These are phyloP conservation scores for Naegleria gruberi DNA, from an alignment of 208 protist species.

Conservation along the genomic window DNA sequence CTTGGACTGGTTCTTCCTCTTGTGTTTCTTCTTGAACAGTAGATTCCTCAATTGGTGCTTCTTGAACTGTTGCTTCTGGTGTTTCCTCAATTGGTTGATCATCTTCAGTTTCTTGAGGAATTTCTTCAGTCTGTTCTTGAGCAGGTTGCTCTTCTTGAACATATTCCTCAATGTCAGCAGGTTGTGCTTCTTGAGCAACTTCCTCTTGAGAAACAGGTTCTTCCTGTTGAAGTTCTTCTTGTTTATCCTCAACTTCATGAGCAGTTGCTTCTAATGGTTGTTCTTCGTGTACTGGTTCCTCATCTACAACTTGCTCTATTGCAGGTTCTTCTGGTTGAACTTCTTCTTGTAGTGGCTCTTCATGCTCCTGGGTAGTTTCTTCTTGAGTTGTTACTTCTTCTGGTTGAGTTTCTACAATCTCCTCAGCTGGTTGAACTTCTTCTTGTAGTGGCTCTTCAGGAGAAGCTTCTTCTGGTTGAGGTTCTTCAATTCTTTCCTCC, in stretches of 20 bases:
- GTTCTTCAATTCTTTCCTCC: background rate
- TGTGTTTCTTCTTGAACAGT: no score
- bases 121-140: background rate
- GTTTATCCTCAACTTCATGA: background rate
- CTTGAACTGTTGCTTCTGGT: no score
- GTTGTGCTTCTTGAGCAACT: background rate
- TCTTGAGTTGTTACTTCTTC: background rate
- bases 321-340: background rate
- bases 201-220: background rate
- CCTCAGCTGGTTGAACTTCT: background rate
- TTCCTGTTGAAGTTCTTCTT: background rate
- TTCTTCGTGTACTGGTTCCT: no score
- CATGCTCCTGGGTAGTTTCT: background rate
- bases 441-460: background rate
- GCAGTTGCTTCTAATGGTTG: background rate
- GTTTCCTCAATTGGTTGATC: background rate
- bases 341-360: background rate
- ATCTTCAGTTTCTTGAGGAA: background rate
- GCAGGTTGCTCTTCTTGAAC: background rate
- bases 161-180: background rate
- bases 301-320: background rate
- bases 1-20: background rate
- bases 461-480: background rate
- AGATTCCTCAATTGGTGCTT: no score
- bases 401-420: background rate